Base-by-base conservation (phyloP, 257 asterid species). In the Vinca minor region DNA sequence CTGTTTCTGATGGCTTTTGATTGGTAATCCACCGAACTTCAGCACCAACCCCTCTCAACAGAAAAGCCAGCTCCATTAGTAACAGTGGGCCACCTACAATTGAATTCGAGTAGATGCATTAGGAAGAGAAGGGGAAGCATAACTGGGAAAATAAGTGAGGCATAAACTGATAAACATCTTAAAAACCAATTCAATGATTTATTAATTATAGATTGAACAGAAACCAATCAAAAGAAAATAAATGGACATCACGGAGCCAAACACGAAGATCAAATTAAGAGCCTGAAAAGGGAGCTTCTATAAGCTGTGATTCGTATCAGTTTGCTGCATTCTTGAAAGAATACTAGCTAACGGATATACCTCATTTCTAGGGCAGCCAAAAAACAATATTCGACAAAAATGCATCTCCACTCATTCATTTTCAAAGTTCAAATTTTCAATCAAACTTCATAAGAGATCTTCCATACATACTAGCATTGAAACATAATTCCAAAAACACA, bases 11-110 rank as follows among this genome's bases (percentile, higher is more conserved):
- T 83, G 85, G 87, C 81, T 64, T 89, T 73, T 87, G 95, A 65
- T 83, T 77, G 20, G 92, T 89, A 66, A 86, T 71, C 96, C 96
- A 87, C 6, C 69, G 73, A 36, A 89, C 91, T 46, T 93, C 76
- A 8, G 96, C 68, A 46, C 79, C 73, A 70, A 83, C 94, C 68
- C 85, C 84, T 80, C 96, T 77, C 66, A 89, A 76, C 77, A 89
- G 73, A 75, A 87, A 89, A 12, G 96, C 95, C 38, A 89, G 87
- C 70, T 89, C 96, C 96, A 87, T 87, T 52, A 89, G 65, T 9
- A 87, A 79, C 68, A 89, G 70, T 8, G 95, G 96, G 29, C 95
- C 96, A 65, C 96, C 96, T 87, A 69, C 63, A 54, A 32, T 54
- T 47, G 69, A 29, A 68, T 59, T 67, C 59, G 55, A 53, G 42